phyloP scores from a whole-genome alignment of 139 green algal species.

The Pedinophyceae sp. region DNA sequence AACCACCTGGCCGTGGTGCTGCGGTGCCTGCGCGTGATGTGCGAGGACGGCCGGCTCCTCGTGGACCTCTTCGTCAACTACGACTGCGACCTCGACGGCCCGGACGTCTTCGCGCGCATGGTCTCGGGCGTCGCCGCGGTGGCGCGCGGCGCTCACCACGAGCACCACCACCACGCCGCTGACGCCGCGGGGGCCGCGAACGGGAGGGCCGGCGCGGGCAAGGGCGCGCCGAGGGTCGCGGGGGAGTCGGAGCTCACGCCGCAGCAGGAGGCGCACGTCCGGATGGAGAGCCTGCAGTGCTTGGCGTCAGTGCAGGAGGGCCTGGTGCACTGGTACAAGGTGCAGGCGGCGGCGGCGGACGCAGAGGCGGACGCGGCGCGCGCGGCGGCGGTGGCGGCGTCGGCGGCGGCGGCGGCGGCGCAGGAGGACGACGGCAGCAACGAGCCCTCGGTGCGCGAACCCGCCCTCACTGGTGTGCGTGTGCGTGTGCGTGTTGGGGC shows the following conservation, averaged over 20 bases:
- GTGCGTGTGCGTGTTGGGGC: too few relatives aligned
- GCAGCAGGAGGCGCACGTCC: background rate
- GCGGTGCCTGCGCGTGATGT: slow-evolving; percentile 45
- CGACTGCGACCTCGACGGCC: slow-evolving; percentile 80
- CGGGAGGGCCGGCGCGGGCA: too few relatives aligned
- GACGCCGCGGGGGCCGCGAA: too few relatives aligned
- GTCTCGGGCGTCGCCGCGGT: too few relatives aligned
- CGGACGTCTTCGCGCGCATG: slow-evolving; percentile 80
- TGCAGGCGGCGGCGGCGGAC: background rate
- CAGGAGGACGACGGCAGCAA: too few relatives aligned
- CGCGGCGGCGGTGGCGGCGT: too few relatives aligned
- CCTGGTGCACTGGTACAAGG: background rate
- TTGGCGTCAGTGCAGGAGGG: background rate
- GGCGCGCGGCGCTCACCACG: too few relatives aligned
- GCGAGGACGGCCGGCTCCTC: slow-evolving; percentile 73
- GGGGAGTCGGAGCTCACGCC: background rate
- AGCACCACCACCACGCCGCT: too few relatives aligned
- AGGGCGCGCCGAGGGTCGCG: too few relatives aligned
- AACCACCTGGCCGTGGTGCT: slow-evolving; percentile 22
- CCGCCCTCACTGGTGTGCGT: too few relatives aligned
- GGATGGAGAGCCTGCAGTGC: background rate
- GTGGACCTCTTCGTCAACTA: slow-evolving; percentile 96
- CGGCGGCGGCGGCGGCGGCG: too few relatives aligned
- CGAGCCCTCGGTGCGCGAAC: too few relatives aligned
- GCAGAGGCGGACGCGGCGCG: background rate